Conservation (phyloP, 441 rosid genomes). For the Aleurites moluccanus region DNA sequence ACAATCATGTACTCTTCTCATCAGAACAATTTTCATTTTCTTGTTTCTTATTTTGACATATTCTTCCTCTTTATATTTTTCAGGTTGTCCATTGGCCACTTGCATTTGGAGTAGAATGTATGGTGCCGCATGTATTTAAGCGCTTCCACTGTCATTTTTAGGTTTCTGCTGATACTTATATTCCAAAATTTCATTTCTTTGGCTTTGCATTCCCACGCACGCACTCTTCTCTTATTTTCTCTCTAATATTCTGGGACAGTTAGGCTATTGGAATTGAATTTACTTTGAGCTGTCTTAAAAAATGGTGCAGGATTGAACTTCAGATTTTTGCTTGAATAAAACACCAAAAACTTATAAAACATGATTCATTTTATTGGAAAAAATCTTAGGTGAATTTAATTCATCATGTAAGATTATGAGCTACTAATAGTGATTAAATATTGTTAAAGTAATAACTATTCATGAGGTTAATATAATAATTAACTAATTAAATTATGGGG, state of each 20-base stretch:
- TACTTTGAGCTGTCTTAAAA: background rate
- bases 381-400: too few relatives aligned
- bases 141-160: background rate
- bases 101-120: too few relatives aligned
- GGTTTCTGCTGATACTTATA: background rate
- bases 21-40: background rate
- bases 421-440: too few relatives aligned
- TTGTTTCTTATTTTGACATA: too few relatives aligned
- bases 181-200: background rate
- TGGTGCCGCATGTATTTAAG: background rate
- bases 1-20: background rate
- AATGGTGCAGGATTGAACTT: too few relatives aligned
- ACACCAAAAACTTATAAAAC: too few relatives aligned
- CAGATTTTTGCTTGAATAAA: too few relatives aligned
- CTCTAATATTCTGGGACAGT: background rate
- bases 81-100: slow-evolving; percentile 19
- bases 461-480: too few relatives aligned
- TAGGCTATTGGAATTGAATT: background rate
- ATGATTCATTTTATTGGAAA: background rate
- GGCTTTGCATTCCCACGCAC: background rate
- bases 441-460: too few relatives aligned
- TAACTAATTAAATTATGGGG: too few relatives aligned
- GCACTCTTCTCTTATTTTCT: background rate
- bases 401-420: too few relatives aligned
- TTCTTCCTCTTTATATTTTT: background rate